Percentiles rank a stretch among this genome's conserved stretches.
These are phyloP conservation scores for Calonectria fujianensis DNA, from an alignment of 2,329 filamentous ascomycete genomes.

Conservation along the genomic window DNA sequence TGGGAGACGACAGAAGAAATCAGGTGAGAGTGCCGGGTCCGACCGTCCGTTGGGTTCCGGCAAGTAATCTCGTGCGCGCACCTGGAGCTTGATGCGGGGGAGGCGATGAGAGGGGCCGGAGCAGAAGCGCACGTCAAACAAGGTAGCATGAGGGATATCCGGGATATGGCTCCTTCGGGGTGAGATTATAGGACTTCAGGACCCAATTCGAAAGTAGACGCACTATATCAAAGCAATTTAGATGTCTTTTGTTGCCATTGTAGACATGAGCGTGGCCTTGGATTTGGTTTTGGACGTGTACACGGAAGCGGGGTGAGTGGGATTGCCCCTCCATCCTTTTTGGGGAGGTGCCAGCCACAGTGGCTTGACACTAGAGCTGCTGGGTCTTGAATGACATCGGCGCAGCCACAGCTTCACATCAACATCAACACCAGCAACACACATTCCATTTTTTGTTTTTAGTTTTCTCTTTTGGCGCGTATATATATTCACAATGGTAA, in stretches of 20 bases:
- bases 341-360: constrained; percentile 36
- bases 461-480: constrained; percentile 16
- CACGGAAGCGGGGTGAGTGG: constrained; percentile 14
- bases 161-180: background rate
- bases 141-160: constrained; percentile 22
- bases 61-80: constrained; percentile 37
- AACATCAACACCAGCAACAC: constrained; percentile 32
- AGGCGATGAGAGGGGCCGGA: constrained; percentile 24
- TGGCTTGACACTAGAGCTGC: constrained; percentile 33
- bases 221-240: background rate
- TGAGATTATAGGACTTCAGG: constrained; percentile 5
- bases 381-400: constrained; percentile 29
- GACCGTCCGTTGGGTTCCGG: constrained; percentile 37
- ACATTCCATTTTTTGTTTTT: constrained; percentile 12
- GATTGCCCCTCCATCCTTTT: constrained; percentile 34
- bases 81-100: constrained; percentile 34
- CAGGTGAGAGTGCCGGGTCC: constrained; percentile 30
- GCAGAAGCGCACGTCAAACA: background rate
- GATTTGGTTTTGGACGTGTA: background rate
- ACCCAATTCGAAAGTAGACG: background rate
- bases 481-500: constrained; percentile 33
- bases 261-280: background rate
- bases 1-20: constrained; percentile 15
- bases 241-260: background rate
- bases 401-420: constrained; percentile 27